Evolutionary conservation across 345 rosid species (phyloP).

Genomic region (Gossypium longicalyx): DNA sequence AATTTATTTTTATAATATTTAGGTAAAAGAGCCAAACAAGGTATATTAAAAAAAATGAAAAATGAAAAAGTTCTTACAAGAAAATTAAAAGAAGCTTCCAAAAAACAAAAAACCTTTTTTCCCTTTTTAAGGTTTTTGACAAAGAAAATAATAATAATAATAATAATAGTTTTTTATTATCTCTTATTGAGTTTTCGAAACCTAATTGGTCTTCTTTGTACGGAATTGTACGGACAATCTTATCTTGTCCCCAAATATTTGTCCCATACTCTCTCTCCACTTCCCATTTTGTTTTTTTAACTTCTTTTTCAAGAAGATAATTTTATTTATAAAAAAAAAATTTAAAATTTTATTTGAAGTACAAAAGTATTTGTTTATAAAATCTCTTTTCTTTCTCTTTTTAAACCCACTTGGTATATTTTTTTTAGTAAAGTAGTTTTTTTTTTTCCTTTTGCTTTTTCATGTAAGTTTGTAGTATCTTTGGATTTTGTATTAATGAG

Average conservation of each 20-base stretch:
- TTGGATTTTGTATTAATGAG: neutral
- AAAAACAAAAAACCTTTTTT: neutral
- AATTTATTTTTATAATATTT: too few relatives aligned
- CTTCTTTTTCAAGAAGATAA: neutral
- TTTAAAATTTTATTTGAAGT: neutral
- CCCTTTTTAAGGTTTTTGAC: neutral
- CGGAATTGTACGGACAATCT: conserved; percentile 33
- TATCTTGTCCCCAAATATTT: conserved; percentile 11
- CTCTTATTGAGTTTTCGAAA: conserved; percentile 25
- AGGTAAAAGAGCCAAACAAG: too few relatives aligned
- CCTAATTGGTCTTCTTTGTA: conserved; percentile 24
- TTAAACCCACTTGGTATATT: neutral
- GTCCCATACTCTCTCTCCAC: neutral
- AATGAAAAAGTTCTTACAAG: neutral
- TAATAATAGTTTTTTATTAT: neutral
- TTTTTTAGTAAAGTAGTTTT: neutral
- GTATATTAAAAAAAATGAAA: neutral
- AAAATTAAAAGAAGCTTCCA: neutral
- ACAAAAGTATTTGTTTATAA: neutral
- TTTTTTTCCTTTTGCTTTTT: neutral
- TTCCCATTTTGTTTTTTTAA: neutral
- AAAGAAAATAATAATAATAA: neutral
- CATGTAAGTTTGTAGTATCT: neutral
- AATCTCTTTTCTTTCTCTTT: neutral
- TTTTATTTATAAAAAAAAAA: neutral